Conservation (phyloP, 768 basidiomycete species). For the Dioszegia crocea region DNA sequence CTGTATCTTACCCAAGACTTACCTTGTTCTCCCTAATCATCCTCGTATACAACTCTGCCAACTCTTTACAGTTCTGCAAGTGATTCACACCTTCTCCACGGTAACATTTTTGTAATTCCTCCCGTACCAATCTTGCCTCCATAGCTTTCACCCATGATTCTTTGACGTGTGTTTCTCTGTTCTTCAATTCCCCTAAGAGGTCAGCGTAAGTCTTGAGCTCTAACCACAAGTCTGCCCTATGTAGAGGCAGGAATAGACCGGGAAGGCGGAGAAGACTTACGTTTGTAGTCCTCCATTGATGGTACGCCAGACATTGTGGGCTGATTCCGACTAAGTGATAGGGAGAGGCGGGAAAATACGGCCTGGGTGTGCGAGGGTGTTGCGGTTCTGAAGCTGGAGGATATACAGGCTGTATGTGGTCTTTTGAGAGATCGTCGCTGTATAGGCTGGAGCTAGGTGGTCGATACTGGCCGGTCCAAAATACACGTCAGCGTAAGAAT, state of each 20-base stretch:
- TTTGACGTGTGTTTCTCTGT: slow-evolving; percentile 69
- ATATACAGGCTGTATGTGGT: not conserved
- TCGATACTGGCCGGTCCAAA: no score
- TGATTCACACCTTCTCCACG: slow-evolving; percentile 86
- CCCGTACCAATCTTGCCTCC: slow-evolving; percentile 82
- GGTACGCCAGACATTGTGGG: slow-evolving; percentile 22
- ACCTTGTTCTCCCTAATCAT: slow-evolving; percentile 81
- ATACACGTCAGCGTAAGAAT: no score
- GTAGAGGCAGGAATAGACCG: no score
- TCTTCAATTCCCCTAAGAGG: slow-evolving; percentile 8
- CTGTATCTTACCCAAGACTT: slow-evolving; percentile 44
- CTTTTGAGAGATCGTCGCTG: no score
- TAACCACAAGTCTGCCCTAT: no score
- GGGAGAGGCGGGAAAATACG: not conserved
- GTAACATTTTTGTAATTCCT: slow-evolving; percentile 86
- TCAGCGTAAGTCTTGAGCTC: no score
- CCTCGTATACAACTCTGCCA: slow-evolving; percentile 72
- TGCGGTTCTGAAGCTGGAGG: not conserved
- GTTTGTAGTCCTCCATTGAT: slow-evolving; percentile 31
- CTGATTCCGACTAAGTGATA: not conserved
- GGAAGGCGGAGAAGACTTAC: slow-evolving; percentile 14
- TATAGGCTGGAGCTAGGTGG: no score
- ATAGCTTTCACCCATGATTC: slow-evolving; percentile 94
- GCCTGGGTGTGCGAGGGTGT: not conserved
- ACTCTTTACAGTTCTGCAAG: slow-evolving; percentile 79